Base-by-base conservation (phyloP, 2,329 filamentous ascomycete species). In the Ramularia endophylla region DNA sequence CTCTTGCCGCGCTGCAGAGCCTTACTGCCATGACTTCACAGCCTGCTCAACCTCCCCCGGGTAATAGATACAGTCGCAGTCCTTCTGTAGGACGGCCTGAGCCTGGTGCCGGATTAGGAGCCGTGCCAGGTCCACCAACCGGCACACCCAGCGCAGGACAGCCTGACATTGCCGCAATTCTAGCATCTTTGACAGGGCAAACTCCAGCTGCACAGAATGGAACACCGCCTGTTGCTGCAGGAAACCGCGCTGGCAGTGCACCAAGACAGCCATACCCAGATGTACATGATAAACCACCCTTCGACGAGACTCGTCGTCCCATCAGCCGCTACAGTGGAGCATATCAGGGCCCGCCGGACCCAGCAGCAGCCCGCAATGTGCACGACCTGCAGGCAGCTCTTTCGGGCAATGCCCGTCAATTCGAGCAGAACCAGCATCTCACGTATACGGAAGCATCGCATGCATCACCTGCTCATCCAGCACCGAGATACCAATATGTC, bases 161-260 rank as follows among this genome's bases (percentile, higher is more conserved):
- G 31, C 50, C 50, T 11, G 56, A 60, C 31, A 59, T 60, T 25
- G 48, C 57, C 29, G 55, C 57, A 8, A 61, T 61, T 19, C 25
- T 60, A 40, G 54, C 55, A 16, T 44, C 46, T 17, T 38, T 59
- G 29, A 53, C 50, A 15, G 48, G 47, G 5, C 47, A 53, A 17
- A 37, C 39, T 27, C 40, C 38, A 13, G 32, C 42, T 9, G 16
- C 39, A 11, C 31, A 43, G 31, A 36, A 42, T 22, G 38, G 45
- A 5, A 47, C 49, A 4, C 42, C 55, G 17, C 42, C 54, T 6
- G 29, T 38, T 8, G 30, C 47, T 28, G 39, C 29, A 8, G 42
- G 41, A 28, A 37, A 41, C 41, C 44, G 45, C 17, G 16, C 45
- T 34, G 44, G 38, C 13, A 50, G 47, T 38, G 41, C 46, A 15